Evolutionary conservation across 2,329 filamentous ascomycete species (phyloP), one percentile per base, ranked within the genome.

Genomic region (Colletotrichum spinosum): DNA sequence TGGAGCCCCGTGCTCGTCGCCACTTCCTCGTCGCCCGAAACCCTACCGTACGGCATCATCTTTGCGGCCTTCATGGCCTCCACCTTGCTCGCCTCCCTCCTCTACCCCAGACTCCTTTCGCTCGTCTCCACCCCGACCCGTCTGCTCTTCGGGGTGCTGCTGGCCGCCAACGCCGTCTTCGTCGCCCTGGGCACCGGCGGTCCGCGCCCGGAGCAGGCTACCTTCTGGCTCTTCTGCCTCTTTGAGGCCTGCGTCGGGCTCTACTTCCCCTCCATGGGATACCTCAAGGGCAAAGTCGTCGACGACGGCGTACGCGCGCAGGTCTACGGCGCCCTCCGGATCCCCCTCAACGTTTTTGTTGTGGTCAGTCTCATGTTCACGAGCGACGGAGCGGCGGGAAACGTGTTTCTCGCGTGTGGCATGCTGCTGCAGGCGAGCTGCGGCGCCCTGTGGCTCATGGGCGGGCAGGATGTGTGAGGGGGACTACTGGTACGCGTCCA

Each of bases 21-120:
- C 3, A 74, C 76, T 2, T 73, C 74, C n/a, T 57, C 72, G 7
- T 55, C 73, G 1, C 44, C 66, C 1, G 25, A 56, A 35, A 69
- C 61, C 9, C 72, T 77, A 38, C 76, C 78, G 0, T 85, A 87
- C 67, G 84, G 85, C 8, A 78, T 86, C 55, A 83, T 86, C 49
- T 88, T 88, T 66, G 82, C 83, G 48, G 81, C 80, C 45, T 86
- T 88, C 72, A 88, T 89, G 87, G 83, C 82, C 25, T 80, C 83
- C 6, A 86, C 87, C 74, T 86, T 87, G 74, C 79, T 86, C 7
- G 85, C 86, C n/a, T 86, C 86, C 2, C 78, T 87, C 34, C 68
- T 83, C 7, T 88, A 88, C 73, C 64, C 68, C 1, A 65, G 60
- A 11, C 41, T 68, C 13, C 55, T 56, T 17, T 42, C 67, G 11